Evolutionary conservation across 2,329 filamentous ascomycete genomes (phyloP), one percentile per base, ranked within the genome.

Genomic region (Colletotrichum shisoi): DNA sequence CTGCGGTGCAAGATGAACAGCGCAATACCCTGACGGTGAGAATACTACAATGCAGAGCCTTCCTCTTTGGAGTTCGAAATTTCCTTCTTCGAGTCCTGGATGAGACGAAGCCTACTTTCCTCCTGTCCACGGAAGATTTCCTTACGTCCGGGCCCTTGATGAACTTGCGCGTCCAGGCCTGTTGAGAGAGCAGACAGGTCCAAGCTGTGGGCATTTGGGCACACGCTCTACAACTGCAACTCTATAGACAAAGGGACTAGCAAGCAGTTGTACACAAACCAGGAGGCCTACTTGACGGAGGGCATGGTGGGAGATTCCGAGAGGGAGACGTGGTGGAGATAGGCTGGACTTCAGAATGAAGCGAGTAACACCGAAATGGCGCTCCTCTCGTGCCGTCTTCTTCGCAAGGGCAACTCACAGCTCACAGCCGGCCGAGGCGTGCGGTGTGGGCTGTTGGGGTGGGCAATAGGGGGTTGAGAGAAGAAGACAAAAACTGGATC

Each of bases 181-280:
- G 80, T 63, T 83, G 78, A 79, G 74, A 61, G 37, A 76, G 71
- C 59, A 67, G 63, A 0, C 72, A 65, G 4, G 80, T 83, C 9
- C 24, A 74, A 72, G 44, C 46, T 81, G 4, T 83, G 81, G 81
- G 81, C 77, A 3, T 83, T 82, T 72, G 80, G 82, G 4, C 81
- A 84, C 70, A 84, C 81, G 19, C 81, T 83, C 72, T 81, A 75
- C 67, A 81, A 79, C 67, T 80, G 76, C 70, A 74, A 78, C 62
- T 81, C 78, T 59, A 21, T 67, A 4, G 62, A 65, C 17, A 19
- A 54, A 39, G 37, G 17, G 17, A 65, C 40, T 4, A 37, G 48
- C 0, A 56, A 61, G 12, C 19, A 44, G 4, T 73, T 77, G 2
- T 31, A 79, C 4, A 70, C 79, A 0, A 80, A 82, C 62, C 79